Percentiles rank a stretch among this genome's conserved stretches.
phyloP scores from a whole-genome alignment of 768 basidiomycete species.

The Tricholoma flavovirens region DNA sequence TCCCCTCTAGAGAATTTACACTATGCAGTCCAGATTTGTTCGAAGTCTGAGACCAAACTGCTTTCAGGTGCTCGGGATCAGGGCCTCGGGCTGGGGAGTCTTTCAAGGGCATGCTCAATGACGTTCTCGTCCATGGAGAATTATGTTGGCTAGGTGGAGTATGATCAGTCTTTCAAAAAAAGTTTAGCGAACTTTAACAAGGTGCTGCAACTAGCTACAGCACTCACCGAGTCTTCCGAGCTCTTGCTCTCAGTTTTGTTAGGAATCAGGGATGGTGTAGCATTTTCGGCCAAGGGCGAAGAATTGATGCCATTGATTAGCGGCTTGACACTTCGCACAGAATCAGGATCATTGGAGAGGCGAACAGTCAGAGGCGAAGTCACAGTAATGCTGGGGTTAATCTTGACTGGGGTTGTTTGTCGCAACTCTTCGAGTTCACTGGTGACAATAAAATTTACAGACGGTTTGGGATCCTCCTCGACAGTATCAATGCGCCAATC shows the following conservation, averaged over 20 bases:
- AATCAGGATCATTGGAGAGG: constrained; percentile 1
- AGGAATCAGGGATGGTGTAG: constrained; percentile 22
- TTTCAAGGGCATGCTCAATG: constrained; percentile 53
- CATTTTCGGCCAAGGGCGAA: constrained; percentile 13
- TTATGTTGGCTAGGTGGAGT: constrained; percentile 42
- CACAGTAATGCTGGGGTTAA: constrained; percentile 19
- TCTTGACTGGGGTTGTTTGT: constrained; percentile 14
- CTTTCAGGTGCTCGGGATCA: constrained; percentile 81
- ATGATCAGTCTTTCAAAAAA: constrained; percentile 33
- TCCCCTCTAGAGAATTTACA: constrained; percentile 78
- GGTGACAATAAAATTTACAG: constrained; percentile 71
- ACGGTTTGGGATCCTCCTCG: constrained; percentile 38
- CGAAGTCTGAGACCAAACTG: constrained; percentile 77
- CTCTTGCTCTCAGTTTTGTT: constrained; percentile 43
- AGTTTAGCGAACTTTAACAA: neutral
- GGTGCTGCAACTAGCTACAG: neutral
- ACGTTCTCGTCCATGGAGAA: constrained; percentile 51
- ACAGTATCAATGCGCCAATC: constrained; percentile 51
- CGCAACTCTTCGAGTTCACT: constrained; percentile 65
- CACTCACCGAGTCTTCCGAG: constrained; percentile 51
- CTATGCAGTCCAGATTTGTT: constrained; percentile 61
- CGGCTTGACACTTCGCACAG: constrained; percentile 1
- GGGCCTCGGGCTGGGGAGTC: constrained; percentile 65
- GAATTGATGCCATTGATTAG: constrained; percentile 17
- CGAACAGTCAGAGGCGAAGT: constrained; percentile 11